Base-by-base conservation (phyloP, 2,329 filamentous ascomycete genomes). In the Aureobasidium sp. region DNA sequence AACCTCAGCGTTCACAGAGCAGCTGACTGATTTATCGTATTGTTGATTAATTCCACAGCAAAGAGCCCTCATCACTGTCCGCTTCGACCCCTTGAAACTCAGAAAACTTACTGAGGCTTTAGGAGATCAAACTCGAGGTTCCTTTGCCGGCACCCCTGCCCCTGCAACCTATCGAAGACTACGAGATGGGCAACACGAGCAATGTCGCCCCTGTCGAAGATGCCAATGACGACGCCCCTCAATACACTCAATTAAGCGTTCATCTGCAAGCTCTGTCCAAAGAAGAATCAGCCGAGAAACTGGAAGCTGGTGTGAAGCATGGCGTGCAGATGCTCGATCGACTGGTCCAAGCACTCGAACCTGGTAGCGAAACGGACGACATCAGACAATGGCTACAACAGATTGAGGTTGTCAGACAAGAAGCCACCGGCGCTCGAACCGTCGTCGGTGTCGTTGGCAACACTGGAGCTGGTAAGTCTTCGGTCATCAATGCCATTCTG, bases 401-500 rank as follows among this genome's bases (percentile, higher is more conserved):
- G 13, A 78, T 82, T 42, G 70, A 77, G 2, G 73, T 73, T 2
- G 68, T 82, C 0, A 69, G 73, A 32, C 70, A 74, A 2, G 74
- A 76, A 56, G 72, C 75, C 3, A 68, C 68, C 5, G 72, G 71
- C 29, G 78, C 77, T 12, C 72, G 74, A 17, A 76, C 77, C 1
- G 75, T 86, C 0, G 76, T 87, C 20, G 84, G 84, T 6, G 80
- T 87, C 0, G 79, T 85, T 2, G 85, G 84, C 0, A 83, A 80
- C 60, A 87, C 85, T 0, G 84, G 84, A 0, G 80, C 82, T 1
- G 85, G 85, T 0, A 88, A 87, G 67, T 83, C 79, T 23, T 84
- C 81, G 1, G 74, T 87, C 0, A 85, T 87, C 69, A 87, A 87
- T 67, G 84, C 84, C 0, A 68, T 87, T 37, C 74, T 87, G 0